Conservation (phyloP, 495 filamentous ascomycete genomes). For the Sphaerosporella brunnea region DNA sequence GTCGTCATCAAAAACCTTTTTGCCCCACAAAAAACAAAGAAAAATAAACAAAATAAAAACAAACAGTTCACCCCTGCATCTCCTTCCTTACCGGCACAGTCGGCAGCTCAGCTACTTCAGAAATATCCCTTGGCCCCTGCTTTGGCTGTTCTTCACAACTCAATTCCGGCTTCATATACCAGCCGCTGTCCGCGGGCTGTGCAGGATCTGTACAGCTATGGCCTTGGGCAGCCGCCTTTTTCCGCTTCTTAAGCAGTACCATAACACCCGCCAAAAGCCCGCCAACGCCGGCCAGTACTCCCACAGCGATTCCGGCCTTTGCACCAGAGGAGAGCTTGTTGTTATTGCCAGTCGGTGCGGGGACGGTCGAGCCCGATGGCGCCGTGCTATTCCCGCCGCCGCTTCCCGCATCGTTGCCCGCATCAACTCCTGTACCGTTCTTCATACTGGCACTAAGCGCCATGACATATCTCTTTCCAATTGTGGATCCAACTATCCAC, state of each 20-base stretch:
- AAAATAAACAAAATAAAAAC: too few relatives aligned
- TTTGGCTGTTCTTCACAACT: background rate
- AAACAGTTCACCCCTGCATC: too few relatives aligned
- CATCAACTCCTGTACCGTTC: background rate
- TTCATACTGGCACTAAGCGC: background rate
- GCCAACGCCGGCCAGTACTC: background rate
- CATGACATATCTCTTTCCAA: constrained; percentile 2
- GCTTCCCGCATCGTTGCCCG: background rate
- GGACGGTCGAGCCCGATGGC: too few relatives aligned
- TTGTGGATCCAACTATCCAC: background rate
- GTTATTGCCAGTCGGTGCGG: too few relatives aligned
- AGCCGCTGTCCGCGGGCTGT: background rate
- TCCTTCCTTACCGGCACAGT: too few relatives aligned
- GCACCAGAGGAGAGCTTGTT: background rate
- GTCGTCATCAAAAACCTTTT: too few relatives aligned
- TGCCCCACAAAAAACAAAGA: too few relatives aligned
- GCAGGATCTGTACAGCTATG: background rate
- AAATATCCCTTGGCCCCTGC: too few relatives aligned
- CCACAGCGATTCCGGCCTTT: background rate
- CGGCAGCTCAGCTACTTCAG: too few relatives aligned
- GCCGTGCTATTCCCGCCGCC: background rate
- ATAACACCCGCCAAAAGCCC: background rate
- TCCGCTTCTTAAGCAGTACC: too few relatives aligned
- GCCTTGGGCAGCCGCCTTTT: background rate
- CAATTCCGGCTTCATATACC: background rate